These are phyloP conservation scores for Solanum virginianum DNA, from an alignment of 257 asterid genomes.

Conservation along the genomic window DNA sequence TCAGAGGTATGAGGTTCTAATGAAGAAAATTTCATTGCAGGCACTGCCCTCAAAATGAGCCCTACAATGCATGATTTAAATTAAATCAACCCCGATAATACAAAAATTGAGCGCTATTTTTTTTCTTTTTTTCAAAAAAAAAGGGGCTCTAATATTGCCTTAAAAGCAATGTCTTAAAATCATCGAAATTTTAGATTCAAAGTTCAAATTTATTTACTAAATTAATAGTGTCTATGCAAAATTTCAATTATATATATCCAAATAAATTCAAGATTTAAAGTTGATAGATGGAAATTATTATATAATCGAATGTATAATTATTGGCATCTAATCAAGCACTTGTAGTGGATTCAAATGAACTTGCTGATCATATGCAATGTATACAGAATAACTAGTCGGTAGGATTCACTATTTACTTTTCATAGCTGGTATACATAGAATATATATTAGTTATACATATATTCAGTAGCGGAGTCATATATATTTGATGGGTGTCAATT, in stretches of 20 bases:
- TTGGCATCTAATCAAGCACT: not conserved
- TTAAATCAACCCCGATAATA: too few relatives aligned
- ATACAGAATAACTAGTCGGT: not conserved
- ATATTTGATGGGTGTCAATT: too few relatives aligned
- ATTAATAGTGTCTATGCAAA: not conserved
- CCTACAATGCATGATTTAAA: fast-evolving
- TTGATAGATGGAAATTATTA: not conserved
- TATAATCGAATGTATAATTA: not conserved
- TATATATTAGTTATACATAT: not conserved
- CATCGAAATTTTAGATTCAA: not conserved
- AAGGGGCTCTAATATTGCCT: not conserved
- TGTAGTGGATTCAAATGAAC: not conserved
- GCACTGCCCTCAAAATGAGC: not conserved
- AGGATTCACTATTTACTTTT: not conserved
- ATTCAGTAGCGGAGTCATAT: not conserved
- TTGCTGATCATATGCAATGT: not conserved
- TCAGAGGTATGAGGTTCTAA: too few relatives aligned
- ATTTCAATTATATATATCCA: not conserved
- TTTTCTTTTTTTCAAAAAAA: too few relatives aligned
- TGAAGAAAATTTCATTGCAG: too few relatives aligned
- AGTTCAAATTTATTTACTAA: not conserved
- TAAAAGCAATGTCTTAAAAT: not conserved
- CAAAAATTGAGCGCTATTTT: too few relatives aligned
- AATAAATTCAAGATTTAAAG: not conserved
- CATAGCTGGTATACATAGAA: not conserved